Evolutionary conservation across 306 rosid genomes (phyloP).

Genomic region (Rosa persica): DNA sequence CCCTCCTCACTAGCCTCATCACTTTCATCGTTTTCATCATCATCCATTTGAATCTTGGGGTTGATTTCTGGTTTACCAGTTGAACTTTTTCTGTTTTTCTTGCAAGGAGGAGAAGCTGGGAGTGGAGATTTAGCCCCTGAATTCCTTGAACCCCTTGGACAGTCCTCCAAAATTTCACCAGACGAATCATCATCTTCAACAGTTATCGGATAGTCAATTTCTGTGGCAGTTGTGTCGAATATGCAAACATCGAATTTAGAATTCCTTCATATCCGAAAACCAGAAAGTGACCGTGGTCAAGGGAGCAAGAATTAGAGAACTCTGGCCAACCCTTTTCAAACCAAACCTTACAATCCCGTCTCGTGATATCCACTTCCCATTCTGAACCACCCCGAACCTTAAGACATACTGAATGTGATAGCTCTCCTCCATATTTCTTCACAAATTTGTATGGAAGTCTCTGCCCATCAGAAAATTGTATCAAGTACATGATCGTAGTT

Average conservation of each 20-base stretch:
- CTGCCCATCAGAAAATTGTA: slow-evolving; percentile 5
- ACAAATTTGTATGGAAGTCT: slow-evolving; percentile 15
- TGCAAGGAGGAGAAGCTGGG: neutral
- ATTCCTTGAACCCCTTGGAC: neutral
- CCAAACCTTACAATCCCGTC: neutral
- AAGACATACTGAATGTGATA: neutral
- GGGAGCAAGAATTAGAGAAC: slow-evolving; percentile 1
- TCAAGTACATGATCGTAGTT: neutral
- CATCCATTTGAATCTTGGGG: neutral
- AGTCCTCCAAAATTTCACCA: slow-evolving; percentile 1
- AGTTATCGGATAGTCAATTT: slow-evolving; percentile 30
- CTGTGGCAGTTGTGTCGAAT: slow-evolving; percentile 24
- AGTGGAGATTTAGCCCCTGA: neutral
- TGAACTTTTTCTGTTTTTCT: slow-evolving; percentile 1
- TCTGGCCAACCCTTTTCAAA: slow-evolving; percentile 29
- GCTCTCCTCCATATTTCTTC: neutral
- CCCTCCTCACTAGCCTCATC: neutral
- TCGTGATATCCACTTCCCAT: slow-evolving; percentile 18
- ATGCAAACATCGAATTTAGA: slow-evolving; percentile 27
- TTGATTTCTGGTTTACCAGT: neutral
- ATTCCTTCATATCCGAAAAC: slow-evolving; percentile 23
- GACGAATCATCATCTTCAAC: neutral
- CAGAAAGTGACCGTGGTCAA: slow-evolving; percentile 1
- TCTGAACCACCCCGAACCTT: slow-evolving; percentile 10
- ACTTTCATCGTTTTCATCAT: neutral